Base-by-base conservation (phyloP, 2,329 filamentous ascomycete genomes). In the Pseudofabraea citricarpa region DNA sequence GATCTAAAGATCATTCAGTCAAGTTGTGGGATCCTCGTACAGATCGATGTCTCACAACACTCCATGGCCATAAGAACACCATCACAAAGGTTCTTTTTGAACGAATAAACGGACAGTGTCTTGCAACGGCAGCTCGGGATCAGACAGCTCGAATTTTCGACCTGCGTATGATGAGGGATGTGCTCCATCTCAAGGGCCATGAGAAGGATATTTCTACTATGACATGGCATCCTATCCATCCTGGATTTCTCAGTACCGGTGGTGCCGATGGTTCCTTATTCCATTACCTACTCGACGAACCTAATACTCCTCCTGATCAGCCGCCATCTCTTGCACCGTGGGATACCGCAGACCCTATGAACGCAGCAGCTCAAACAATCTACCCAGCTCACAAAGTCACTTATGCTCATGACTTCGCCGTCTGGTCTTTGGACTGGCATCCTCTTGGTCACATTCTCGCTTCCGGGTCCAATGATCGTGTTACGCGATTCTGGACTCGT, bases 371-470 rank as follows among this genome's bases (percentile, higher is more conserved):
- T 0, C 91, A 96, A 64, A 86, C 89, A n/a, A 87, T 98, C 48
- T 88, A 88, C 61, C 93, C 93, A 2, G 89, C 90, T 3, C 91
- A 97, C 69, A 85, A 82, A 57, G 69, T 96, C 23, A 81, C 86
- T 6, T 91, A 84, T 59, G 93, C 93, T 0, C 93, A 98, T 63
- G 87, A 95, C 55, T 94, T 90, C 62, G 89, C 90, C 15, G 93
- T 98, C 52, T 98, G 93, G 93, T 95, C 90, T 15, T 77, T 98
- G 39, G 90, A 96, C 69, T 98, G 93, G 90, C 93, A 98, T 62
- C 93, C 93, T 1, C 75, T 97, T 0, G 93, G 93, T 21, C 93
- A 98, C 60, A 91, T 98, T 50, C 77, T 98, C 6, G 90, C 90
- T 1, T 95, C 91, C 2, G 93, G 93, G 10, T 95, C 90, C 9